Evolutionary conservation across 192 early-diverging fungal species (phyloP), one percentile per base, ranked within the genome.

Genomic region (Haplosporangium gracile): DNA sequence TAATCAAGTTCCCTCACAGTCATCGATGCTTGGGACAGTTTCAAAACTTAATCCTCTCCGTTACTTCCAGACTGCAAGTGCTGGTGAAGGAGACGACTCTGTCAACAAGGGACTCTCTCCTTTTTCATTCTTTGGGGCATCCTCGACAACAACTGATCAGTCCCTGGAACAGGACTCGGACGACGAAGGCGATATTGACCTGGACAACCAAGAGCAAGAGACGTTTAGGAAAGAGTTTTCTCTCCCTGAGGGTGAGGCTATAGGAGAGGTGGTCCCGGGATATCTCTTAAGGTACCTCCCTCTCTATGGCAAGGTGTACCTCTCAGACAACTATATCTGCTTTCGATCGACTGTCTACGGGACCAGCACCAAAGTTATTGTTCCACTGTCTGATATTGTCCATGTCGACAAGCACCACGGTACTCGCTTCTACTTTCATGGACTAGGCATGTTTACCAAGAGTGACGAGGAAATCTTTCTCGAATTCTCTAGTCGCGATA

Each of bases 251-350:
- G 51, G 80, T 1, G 93, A 94, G 65, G 79, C 83, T 32, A 76
- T 94, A 5, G 29, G 87, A 26, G 81, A 88, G 51, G 85, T 92
- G 0, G 90, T 87, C 47, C 70, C 82, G 34, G 90, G 90, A 34
- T 93, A 84, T 36, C 81, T 93, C 13, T 75, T 90, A 51, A 75
- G 88, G 11, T 83, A 88, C 26, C 40, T 94, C 13, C 93, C 93
- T 7, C 86, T 88, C 36, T 90, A 92, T 57, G 93, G 93, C 7
- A 89, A 89, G 72, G 40, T 94, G 1, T 94, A 94, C 65, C 88
- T 94, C 22, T 93, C 93, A 0, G 82, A 76, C 24, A 88, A 92
- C 75, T 91, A 94, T 53, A 60, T 94, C 5, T 94, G 91, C 40
- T 94, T 93, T 82, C 88, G 89, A 38, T 93, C 92, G 26, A 88